phyloP scores from a whole-genome alignment of 1,284 basidiomycete species.

The Volvariella volvacea region DNA sequence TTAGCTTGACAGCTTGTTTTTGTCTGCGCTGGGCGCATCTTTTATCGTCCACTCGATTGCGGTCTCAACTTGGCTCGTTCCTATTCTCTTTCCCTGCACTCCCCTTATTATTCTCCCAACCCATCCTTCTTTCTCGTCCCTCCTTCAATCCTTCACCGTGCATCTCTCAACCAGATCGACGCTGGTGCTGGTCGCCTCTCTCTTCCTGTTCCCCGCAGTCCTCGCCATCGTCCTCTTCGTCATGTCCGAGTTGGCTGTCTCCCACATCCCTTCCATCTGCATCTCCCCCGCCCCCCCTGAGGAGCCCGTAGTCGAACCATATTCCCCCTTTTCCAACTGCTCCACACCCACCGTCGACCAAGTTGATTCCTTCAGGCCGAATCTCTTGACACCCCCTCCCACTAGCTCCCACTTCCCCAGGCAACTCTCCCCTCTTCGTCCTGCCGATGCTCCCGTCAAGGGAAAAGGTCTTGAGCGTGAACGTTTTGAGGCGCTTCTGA shows the following conservation, averaged over 20 bases:
- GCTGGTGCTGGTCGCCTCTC: slow-evolving; percentile 31
- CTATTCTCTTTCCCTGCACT: neutral
- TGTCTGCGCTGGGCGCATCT: too few relatives aligned
- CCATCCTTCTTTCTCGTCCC: slow-evolving; percentile 8
- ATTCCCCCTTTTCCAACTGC: slow-evolving; percentile 47
- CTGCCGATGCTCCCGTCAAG: slow-evolving; percentile 25
- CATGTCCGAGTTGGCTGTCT: slow-evolving; percentile 34
- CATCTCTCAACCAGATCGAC: slow-evolving; percentile 14
- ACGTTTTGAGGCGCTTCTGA: slow-evolving; percentile 56
- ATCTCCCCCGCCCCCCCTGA: slow-evolving; percentile 60
- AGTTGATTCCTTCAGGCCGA: slow-evolving; percentile 46
- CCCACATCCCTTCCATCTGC: slow-evolving; percentile 54
- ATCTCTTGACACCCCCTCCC: slow-evolving; percentile 54
- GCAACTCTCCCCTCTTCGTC: slow-evolving; percentile 47
- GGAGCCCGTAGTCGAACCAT: slow-evolving; percentile 43
- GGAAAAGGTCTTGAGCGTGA: slow-evolving; percentile 55
- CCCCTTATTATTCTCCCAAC: slow-evolving; percentile 2
- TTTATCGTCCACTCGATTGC: too few relatives aligned
- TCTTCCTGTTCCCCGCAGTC: slow-evolving; percentile 15
- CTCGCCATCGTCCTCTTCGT: slow-evolving; percentile 18
- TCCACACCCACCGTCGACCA: slow-evolving; percentile 21
- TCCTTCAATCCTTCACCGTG: slow-evolving; percentile 9
- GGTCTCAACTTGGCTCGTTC: neutral
- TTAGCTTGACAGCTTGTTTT: too few relatives aligned
- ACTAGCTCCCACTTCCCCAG: slow-evolving; percentile 29